Percentiles rank a stretch among this genome's conserved stretches.
Conservation (phyloP, 2,329 filamentous ascomycete species). For the Diplodia mutila region DNA sequence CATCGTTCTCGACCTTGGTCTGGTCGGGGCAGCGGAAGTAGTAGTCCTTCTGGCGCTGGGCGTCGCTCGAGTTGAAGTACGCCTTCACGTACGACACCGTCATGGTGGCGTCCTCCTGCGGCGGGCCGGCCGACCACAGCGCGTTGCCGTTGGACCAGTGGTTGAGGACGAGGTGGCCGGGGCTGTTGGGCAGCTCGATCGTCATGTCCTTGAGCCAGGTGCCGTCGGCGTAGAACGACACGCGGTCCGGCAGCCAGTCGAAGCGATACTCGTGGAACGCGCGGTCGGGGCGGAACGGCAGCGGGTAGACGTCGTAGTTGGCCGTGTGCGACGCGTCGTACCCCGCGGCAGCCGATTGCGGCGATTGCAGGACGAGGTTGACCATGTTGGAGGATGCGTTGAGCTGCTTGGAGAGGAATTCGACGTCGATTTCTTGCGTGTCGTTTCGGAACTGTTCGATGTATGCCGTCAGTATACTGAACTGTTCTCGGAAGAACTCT, state of each 20-base stretch:
- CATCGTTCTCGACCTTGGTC: constrained; percentile 29
- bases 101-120: constrained; percentile 63
- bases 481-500: too few species aligned
- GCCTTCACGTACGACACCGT: constrained; percentile 73
- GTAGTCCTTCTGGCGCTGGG: constrained; percentile 36
- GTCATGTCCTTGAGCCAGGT: constrained; percentile 60
- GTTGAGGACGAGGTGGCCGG: constrained; percentile 71
- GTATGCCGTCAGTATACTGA: constrained; percentile 27
- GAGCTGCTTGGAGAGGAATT: constrained; percentile 73
- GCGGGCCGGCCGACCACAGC: constrained; percentile 73
- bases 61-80: constrained; percentile 73
- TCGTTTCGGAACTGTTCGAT: constrained; percentile 70
- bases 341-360: constrained; percentile 59
- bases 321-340: constrained; percentile 65
- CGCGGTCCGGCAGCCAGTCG: constrained; percentile 67
- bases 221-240: constrained; percentile 72
- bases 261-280: constrained; percentile 79
- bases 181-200: constrained; percentile 59
- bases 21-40: constrained; percentile 38
- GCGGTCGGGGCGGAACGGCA: constrained; percentile 68
- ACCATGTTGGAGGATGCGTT: constrained; percentile 61
- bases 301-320: constrained; percentile 60
- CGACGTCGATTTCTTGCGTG: constrained; percentile 79
- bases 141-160: constrained; percentile 79
- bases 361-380: constrained; percentile 76